Base-by-base conservation (phyloP, 2,329 filamentous ascomycete genomes). In the Fusarium beomiforme region DNA sequence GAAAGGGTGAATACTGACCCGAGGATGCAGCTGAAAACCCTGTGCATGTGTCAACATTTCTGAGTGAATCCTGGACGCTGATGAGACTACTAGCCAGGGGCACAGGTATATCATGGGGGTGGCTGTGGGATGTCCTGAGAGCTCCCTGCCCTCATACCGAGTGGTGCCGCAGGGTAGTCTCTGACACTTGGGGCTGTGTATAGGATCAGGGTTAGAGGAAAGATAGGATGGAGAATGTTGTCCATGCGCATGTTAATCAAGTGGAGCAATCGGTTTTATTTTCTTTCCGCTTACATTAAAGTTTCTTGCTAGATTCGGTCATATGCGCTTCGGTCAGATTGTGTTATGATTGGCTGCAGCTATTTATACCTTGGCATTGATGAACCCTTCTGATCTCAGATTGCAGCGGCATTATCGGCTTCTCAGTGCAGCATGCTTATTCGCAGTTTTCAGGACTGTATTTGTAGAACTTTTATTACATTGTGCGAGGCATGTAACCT, bases 111-210 rank as follows among this genome's bases (percentile, higher is more conserved):
- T 42, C 34, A 56, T 41, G 49, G 56, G 64, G 64, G 57, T 67
- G 64, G 47, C 63, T 67, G 63, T 67, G 64, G 64, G 29, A 24
- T 31, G 31, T 54, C 47, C 31, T 49, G 21, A 33, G n/a, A 21
- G 29, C 34, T 42, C 23, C 43, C 23, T 50, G 24, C 34, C 19
- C 36, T 55, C 16, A 39, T 64, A 21, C n/a, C 37, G 47, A 24
- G 33, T 58, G 37, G 53, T 58, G 61, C 49, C 59, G n/a, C 16
- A 26, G 14, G 21, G 26, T 17, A 43, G 49, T 34, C 49, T 50
- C 41, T 56, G 23, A 33, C 43, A 41, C 33, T 49, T 42, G 57
- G 39, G 64, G 64, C 61, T 66, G 53, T 66, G 63, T 59, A n/a
- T 34, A n/a, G n/a, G 54, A 49, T 60, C 43, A 60, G 37, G 55